phyloP scores from a whole-genome alignment of 2,329 filamentous ascomycete genomes.

The Hypoxylon sp. region DNA sequence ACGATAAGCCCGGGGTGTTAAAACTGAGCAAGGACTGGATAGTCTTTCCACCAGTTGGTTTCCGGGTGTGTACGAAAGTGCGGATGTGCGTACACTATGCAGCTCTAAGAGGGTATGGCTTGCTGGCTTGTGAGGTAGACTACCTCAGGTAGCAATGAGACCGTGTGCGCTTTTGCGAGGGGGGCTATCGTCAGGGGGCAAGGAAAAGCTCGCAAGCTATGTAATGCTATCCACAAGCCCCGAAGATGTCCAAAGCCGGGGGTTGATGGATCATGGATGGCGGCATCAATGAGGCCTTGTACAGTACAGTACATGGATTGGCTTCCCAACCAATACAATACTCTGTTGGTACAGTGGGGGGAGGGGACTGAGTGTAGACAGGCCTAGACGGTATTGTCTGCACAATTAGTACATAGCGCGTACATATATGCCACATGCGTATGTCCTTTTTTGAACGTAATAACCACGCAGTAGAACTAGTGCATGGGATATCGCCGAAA shows the following conservation, averaged over 20 bases:
- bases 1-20: conserved; percentile 45
- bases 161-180: conserved; percentile 40
- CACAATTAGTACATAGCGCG: conserved; percentile 23
- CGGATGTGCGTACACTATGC: conserved; percentile 28
- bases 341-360: conserved; percentile 40
- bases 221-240: conserved; percentile 39
- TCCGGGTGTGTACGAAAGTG: conserved; percentile 38
- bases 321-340: conserved; percentile 41
- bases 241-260: conserved; percentile 41
- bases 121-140: conserved; percentile 33
- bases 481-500: conserved; percentile 37
- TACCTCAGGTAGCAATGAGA: conserved; percentile 37
- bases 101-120: conserved; percentile 33
- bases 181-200: conserved; percentile 33
- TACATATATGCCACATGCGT: conserved; percentile 25
- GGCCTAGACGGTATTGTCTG: conserved; percentile 32
- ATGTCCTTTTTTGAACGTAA: conserved; percentile 1
- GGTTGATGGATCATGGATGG: conserved; percentile 42
- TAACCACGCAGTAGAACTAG: background rate
- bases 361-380: conserved; percentile 32
- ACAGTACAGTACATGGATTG: conserved; percentile 44
- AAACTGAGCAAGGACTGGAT: conserved; percentile 37
- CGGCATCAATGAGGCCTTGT: conserved; percentile 42
- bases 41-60: conserved; percentile 37
- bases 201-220: conserved; percentile 34